Conservation (phyloP, 345 rosid genomes). For the Acer saccharum region DNA sequence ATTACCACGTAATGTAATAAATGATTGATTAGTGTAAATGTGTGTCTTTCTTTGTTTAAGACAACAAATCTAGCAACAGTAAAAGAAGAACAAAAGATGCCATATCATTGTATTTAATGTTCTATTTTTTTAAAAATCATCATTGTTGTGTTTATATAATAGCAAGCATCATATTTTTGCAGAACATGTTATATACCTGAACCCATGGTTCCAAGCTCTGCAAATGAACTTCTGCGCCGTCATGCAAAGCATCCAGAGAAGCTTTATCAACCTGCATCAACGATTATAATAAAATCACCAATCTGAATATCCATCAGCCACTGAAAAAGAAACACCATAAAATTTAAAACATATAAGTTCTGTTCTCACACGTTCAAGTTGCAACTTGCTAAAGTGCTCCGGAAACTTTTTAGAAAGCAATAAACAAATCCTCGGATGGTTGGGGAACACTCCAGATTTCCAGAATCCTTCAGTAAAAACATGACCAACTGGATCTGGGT, state of each 20-base stretch:
- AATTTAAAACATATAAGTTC: slow-evolving; percentile 7
- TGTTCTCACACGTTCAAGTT: slow-evolving; percentile 88
- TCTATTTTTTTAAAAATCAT: not conserved
- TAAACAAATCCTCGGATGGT: slow-evolving; percentile 78
- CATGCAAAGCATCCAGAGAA: slow-evolving; percentile 86
- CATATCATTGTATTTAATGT: not conserved
- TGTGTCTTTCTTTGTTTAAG: not conserved
- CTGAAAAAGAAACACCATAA: slow-evolving; percentile 1
- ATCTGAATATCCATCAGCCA: slow-evolving; percentile 14
- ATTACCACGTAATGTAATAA: slow-evolving; percentile 3
- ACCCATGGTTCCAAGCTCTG: slow-evolving; percentile 98
- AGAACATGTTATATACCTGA: slow-evolving; percentile 54
- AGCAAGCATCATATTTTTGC: not conserved
- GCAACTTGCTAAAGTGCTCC: slow-evolving; percentile 90
- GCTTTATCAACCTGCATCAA: slow-evolving; percentile 79
- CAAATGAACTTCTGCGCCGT: slow-evolving; percentile 84
- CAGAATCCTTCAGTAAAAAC: slow-evolving; percentile 83
- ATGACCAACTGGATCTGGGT: slow-evolving; percentile 79
- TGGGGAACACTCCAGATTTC: slow-evolving; percentile 93
- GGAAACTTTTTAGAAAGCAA: slow-evolving; percentile 95
- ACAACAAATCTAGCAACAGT: not conserved
- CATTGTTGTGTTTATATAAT: not conserved
- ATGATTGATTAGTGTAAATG: not conserved
- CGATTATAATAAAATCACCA: slow-evolving; percentile 10
- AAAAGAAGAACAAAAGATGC: not conserved